Evolutionary conservation across 2,329 filamentous ascomycete genomes (phyloP), one percentile per base, ranked within the genome.

Genomic region (Diaporthe nobilis): DNA sequence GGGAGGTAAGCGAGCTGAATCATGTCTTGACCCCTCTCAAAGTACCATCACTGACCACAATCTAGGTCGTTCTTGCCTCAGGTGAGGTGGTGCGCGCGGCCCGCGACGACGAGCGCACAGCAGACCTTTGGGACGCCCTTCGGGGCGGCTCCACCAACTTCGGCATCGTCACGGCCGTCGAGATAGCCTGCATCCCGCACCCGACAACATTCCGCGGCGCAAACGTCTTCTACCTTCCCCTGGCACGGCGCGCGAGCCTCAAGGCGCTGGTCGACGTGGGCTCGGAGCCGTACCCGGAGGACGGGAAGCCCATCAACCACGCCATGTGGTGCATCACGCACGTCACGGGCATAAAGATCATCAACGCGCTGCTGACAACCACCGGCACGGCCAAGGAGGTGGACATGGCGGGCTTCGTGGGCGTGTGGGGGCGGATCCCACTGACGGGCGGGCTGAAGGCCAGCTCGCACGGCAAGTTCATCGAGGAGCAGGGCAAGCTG

Each of bases 81-180:
- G 72, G 72, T 4, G 72, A 73, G 4, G n/a, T 67, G 4, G 60
- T 73, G n/a, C 72, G 47, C 37, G 72, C 51, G 17, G 17, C 34
- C n/a, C 72, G 72, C 10, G 51, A 73, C 49, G 72, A 73, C n/a
- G 47, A 37, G 6, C 17, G 31, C 20, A 68, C 49, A 31, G 20
- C 44, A 28, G 71, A 73, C 17, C 44, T 73, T 0, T 73, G 71
- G 57, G 71, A 65, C 22, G 71, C 61, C 3, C 53, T 74, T 3
- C 72, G 65, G 6, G 65, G 65, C 65, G 65, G 44, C 5, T 73
- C 71, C 1, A 73, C 60, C 12, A 74, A 74, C 51, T 74, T 74
- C 51, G 72, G 61, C 13, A 68, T 74, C 39, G 49, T 68, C 34
- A 73, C 57, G 5, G 71, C 71, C 8, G 71, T 65, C 4, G 71